Evolutionary conservation across 192 early-diverging fungal genomes (phyloP).

Genomic region (Cetraspora pellucida): DNA sequence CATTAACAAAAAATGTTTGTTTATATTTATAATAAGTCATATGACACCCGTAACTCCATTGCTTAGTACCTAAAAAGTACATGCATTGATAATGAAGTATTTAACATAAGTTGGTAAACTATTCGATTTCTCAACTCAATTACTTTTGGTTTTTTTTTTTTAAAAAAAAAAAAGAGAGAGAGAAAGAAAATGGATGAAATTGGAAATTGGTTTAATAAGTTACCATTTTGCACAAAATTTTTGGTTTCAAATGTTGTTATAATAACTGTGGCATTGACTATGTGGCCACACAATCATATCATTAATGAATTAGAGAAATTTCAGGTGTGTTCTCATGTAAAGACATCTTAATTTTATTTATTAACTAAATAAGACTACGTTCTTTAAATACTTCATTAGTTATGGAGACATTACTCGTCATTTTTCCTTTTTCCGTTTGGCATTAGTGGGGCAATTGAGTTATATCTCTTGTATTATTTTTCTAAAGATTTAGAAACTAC

Average conservation of each 20-base stretch:
- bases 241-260: not conserved
- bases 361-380: not conserved
- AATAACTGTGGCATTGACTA: not conserved
- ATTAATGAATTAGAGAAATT: not conserved
- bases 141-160: not conserved
- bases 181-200: not conserved
- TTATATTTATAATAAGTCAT: slow-evolving; percentile 1
- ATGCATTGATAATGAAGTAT: not conserved
- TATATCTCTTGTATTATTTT: slow-evolving; percentile 76
- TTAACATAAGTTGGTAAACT: not conserved
- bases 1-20: too few relatives aligned
- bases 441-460: slow-evolving; percentile 50
- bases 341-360: not conserved
- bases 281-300: not conserved
- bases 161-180: not conserved
- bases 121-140: not conserved
- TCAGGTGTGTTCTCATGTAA: not conserved
- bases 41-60: not conserved
- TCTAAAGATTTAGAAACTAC: slow-evolving; percentile 69
- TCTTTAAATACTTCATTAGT: not conserved
- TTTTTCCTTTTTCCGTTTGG: not conserved
- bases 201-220: not conserved
- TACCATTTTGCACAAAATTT: not conserved
- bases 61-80: not conserved
- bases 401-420: not conserved